Percentiles rank a stretch among this genome's conserved stretches.
Evolutionary conservation across 371 early-diverging fungal genomes (phyloP).

Genomic region (Umbelopsis sp.): DNA sequence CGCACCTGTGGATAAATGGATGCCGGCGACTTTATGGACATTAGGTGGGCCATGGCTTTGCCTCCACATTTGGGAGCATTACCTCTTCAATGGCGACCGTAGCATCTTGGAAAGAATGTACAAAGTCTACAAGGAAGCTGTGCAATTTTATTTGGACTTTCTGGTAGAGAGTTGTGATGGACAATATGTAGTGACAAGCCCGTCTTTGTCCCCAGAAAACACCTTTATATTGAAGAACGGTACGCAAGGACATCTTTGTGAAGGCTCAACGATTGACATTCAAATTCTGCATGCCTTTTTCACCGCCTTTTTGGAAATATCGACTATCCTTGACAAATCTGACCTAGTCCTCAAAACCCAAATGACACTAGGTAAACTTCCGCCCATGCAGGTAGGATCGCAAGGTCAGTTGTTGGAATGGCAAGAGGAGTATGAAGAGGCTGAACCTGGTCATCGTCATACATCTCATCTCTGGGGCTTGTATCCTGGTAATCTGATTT

Average conservation of each 20-base stretch:
- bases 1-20: background rate
- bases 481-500: constrained; percentile 2
- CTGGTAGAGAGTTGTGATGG: background rate
- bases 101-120: background rate
- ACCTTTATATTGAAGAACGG: background rate
- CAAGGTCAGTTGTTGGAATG: constrained; percentile 13
- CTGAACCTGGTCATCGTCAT: constrained; percentile 9
- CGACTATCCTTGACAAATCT: background rate
- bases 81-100: background rate
- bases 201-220: background rate
- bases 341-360: background rate
- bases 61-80: constrained; percentile 2
- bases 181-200: background rate
- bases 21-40: background rate
- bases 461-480: constrained; percentile 7
- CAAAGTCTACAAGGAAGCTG: background rate
- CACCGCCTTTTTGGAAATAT: background rate
- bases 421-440: constrained; percentile 1
- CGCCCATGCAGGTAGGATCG: background rate
- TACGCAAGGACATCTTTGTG: background rate
- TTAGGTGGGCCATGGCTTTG: constrained; percentile 9
- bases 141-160: background rate
- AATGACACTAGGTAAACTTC: background rate
- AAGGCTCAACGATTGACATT: background rate
- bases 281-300: constrained; percentile 1